Base-by-base conservation (phyloP, 257 asterid species). In the Fraxinus quadrangulata region DNA sequence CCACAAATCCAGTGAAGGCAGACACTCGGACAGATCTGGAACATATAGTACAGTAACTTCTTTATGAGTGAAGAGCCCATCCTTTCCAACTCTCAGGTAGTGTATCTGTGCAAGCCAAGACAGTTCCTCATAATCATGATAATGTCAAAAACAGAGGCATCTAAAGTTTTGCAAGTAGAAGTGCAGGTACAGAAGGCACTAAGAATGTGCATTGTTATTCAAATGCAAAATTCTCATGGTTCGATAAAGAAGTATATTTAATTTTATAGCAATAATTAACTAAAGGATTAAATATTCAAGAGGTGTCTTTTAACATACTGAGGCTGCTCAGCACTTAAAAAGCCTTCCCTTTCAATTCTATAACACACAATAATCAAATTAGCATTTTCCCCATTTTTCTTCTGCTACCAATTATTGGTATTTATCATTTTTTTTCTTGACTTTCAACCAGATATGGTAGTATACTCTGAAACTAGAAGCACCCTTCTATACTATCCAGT, bases 1-100 rank as follows among this genome's bases (percentile, higher is more conserved):
- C 99, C 99, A 96, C 73, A 80, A 81, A 54, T 92, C 97, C 76
- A 90, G 80, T 28, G 98, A 93, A 76, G 99, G 99, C 72, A 92
- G 93, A 82, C 97, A 95, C 7, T 85, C 91, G 12, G 97, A 89
- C 61, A 96, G 86, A 88, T 96, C 96, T 12, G 99, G 99, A 83
- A 93, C 90, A 78, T 86, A 96, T 76, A 90, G 77, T 70, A 93
- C 99, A 33, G 97, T 91, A 80, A 96, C 89, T 89, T 96, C 99
- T 76, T 83, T 90, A 87, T 96, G 97, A 87, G 96, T 93, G 83
- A 84, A 92, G 81, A 82, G 84, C 73, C 99, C 99, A 81, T 93
- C 96, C 86, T 87, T 89, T 77, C 96, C 98, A 82, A 93, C 82
- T 89, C 99, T 89, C 24, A 92, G 87, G 75, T 96, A 96, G 87